Percentiles rank a stretch among this genome's conserved stretches.
Conservation (phyloP, 306 rosid species). For the Cyamopsis tetragonoloba region DNA sequence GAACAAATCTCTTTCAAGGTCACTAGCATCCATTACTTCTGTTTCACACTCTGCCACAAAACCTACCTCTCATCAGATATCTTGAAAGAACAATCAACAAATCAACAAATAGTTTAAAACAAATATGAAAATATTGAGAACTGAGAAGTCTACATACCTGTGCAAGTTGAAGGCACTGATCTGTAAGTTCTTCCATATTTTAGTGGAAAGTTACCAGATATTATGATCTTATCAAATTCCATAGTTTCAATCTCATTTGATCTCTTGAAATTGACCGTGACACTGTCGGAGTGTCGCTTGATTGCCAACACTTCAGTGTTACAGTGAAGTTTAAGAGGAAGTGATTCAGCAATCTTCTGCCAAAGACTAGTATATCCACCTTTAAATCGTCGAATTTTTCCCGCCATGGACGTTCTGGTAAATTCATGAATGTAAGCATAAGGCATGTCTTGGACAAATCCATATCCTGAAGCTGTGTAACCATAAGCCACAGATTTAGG, state of each 20-base stretch:
- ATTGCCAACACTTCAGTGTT: conserved; percentile 63
- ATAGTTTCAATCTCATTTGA: conserved; percentile 36
- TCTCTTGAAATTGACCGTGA: conserved; percentile 42
- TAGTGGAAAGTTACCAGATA: conserved; percentile 79
- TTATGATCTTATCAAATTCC: conserved; percentile 77
- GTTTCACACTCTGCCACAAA: conserved; percentile 45
- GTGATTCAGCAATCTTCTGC: conserved; percentile 63
- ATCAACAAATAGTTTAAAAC: no score
- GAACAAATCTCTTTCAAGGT: conserved; percentile 71
- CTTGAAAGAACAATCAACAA: neutral
- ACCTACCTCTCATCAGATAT: conserved; percentile 9
- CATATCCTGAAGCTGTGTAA: conserved; percentile 95
- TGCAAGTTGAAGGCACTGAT: conserved; percentile 42
- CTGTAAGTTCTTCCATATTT: conserved; percentile 67
- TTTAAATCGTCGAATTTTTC: conserved; percentile 82
- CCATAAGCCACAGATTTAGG: conserved; percentile 93
- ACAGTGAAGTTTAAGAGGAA: conserved; percentile 63
- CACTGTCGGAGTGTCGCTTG: conserved; percentile 43
- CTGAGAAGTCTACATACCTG: conserved; percentile 40
- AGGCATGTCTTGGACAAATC: conserved; percentile 86
- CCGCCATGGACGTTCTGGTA: conserved; percentile 95
- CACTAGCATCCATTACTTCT: conserved; percentile 72
- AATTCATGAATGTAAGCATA: conserved; percentile 90
- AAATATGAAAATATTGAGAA: neutral
- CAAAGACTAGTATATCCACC: conserved; percentile 87